These are phyloP conservation scores for Kodamaea fukazawae DNA, from an alignment of 805 yeast species.

Conservation along the genomic window DNA sequence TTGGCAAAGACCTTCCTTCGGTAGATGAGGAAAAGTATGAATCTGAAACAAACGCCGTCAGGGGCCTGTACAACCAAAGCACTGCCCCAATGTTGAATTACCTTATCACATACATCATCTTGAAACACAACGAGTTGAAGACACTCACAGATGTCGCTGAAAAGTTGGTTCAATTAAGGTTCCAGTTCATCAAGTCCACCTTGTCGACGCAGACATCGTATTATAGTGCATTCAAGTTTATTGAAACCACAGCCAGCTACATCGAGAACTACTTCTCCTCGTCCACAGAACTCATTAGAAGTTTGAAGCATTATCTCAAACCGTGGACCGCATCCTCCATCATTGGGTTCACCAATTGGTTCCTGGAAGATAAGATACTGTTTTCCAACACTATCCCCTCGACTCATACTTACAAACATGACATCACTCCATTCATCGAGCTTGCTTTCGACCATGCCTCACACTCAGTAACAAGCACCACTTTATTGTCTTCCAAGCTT, in stretches of 20 bases:
- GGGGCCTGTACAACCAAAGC: conserved; percentile 6
- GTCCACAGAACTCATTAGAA: conserved; percentile 14
- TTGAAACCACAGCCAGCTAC: conserved; percentile 34
- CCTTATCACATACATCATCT: conserved; percentile 29
- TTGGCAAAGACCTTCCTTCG: conserved; percentile 11
- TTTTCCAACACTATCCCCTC: conserved; percentile 11
- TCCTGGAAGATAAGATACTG: conserved; percentile 17
- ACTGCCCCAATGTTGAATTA: conserved; percentile 19
- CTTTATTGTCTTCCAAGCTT: background rate
- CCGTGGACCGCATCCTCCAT: conserved; percentile 27
- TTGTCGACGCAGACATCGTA: conserved; percentile 5
- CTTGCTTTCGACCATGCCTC: background rate
- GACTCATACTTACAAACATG: background rate
- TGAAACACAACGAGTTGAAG: conserved; percentile 15
- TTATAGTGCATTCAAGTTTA: conserved; percentile 26
- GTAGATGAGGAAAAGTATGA: conserved; percentile 13
- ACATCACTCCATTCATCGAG: background rate
- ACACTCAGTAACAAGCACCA: background rate
- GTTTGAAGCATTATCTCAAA: conserved; percentile 14
- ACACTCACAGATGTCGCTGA: conserved; percentile 20
- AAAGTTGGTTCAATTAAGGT: conserved; percentile 25
- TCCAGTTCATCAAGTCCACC: conserved; percentile 15
- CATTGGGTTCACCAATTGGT: conserved; percentile 35
- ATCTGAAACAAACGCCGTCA: conserved; percentile 9
- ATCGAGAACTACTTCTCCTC: conserved; percentile 21